A percentile compares a stretch with the other conserved stretches of the same genome.
phyloP scores from a whole-genome alignment of 2,329 filamentous ascomycete species.

The Cercospora sp. region DNA sequence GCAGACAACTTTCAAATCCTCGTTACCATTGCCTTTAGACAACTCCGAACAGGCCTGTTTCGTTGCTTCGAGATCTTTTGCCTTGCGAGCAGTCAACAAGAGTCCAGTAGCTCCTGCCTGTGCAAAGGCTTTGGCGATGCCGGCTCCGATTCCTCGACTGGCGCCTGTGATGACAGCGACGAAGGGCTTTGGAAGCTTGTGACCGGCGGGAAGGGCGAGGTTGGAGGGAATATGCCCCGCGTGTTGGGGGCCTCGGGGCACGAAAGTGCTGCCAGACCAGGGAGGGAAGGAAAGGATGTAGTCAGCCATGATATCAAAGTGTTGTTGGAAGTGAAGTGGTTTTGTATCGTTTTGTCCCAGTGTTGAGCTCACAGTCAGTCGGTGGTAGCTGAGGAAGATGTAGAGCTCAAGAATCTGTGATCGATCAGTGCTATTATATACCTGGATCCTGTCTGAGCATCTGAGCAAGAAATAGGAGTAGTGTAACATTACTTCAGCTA shows the following conservation, averaged over 20 bases:
- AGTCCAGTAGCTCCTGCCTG: conserved; percentile 37
- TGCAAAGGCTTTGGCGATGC: conserved; percentile 38
- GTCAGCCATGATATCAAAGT: not conserved
- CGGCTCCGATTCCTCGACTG: conserved; percentile 38
- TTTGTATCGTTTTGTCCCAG: too few relatives aligned
- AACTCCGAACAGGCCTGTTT: conserved; percentile 21
- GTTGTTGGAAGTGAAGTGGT: too few relatives aligned
- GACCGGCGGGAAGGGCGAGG: not conserved
- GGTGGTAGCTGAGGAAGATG: not conserved
- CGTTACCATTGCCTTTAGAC: not conserved
- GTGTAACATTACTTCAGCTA: not conserved
- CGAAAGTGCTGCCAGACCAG: conserved; percentile 13
- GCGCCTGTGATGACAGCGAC: conserved; percentile 40
- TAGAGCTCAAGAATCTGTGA: not conserved
- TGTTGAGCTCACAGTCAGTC: not conserved
- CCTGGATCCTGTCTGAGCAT: too few relatives aligned
- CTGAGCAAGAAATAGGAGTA: not conserved
- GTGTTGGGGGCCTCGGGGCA: not conserved
- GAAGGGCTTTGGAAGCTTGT: conserved; percentile 23
- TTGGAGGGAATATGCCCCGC: conserved; percentile 11
- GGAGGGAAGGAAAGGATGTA: conserved; percentile 1
- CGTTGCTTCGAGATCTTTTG: conserved; percentile 30
- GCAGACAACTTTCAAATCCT: not conserved
- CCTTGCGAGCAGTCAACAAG: conserved; percentile 34
- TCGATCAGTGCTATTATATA: not conserved